Evolutionary conservation across 164 flowering plant genomes (phyloP), one percentile per base, ranked within the genome.

Genomic region (Saururus chinensis): DNA sequence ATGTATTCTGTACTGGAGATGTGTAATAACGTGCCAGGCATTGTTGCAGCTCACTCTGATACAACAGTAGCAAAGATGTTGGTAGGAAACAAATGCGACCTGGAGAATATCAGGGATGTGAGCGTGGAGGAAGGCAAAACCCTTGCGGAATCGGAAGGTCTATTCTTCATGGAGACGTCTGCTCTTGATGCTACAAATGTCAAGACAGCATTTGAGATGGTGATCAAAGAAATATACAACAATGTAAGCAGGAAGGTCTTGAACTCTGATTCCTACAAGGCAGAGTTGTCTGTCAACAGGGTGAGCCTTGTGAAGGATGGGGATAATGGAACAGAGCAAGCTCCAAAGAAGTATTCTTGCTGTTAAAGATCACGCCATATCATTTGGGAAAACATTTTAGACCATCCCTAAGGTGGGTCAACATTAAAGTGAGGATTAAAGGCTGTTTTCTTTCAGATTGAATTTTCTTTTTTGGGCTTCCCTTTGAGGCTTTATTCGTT

Each of bases 81-180:
- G 61, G 73, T 79, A 17, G 82, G 79, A 35, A 79, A 79, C 67
- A 79, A 79, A 60, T 62, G 69, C 8, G 82, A 79, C 66, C 57
- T 79, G 67, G 77, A 59, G 37, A 68, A 74, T 53, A 71, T 79
- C 54, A 69, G 82, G 71, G 76, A 70, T 61, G 79, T 79, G 56
- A 76, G 71, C 25, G 64, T 74, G 20, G 79, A 79, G 53, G 82
- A 79, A 68, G 79, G 79, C 22, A 79, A 76, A 57, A 64, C 26
- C 60, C 76, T 79, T 57, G 79, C 82, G 35, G 82, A 79, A 64
- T 74, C 65, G 7, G 74, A 79, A 62, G 82, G 79, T 41, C 51
- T 79, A 61, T 79, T 76, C 66, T 78, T 78, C 66, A 71, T 78
- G 71, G 81, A 78, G 67, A 78, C 81, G 12, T 78, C 81, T 17